Evolutionary conservation across 1,284 basidiomycete genomes (phyloP), one percentile per base, ranked within the genome.

Genomic region (Anthracocystis setariae): DNA sequence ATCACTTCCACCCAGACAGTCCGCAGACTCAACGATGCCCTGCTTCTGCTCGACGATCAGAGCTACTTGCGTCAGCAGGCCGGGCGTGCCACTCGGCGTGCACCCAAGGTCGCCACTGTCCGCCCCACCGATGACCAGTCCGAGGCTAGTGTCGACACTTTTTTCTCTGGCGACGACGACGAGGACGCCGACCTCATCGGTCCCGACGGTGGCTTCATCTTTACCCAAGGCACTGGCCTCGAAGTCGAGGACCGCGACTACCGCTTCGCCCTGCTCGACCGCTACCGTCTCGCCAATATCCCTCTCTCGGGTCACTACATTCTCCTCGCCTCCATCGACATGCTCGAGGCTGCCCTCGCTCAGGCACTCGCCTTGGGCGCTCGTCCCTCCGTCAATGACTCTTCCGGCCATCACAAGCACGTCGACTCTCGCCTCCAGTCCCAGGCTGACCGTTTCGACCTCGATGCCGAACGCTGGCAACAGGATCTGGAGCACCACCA

Each of bases 301-400:
- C 92, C 92, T 13, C 85, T 94, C 20, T 92, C 90, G 49, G 92
- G 92, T 17, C 92, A 93, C 80, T 93, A 94, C 78, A 88, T 92
- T 54, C 88, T 92, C 8, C 92, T 92, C 83, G 92, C 91, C 75
- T 88, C 91, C 27, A 87, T 93, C 77, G 92, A 93, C 81, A 89
- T 89, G 25, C 88, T 91, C 74, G 92, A 91, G 88, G 92, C 91
- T 1, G 86, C 91, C 17, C 86, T 94, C 15, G 90, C 92, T 0
- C 92, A 93, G 81, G 87, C 87, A 1, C 84, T 93, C 44, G 86
- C 86, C 8, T 85, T 87, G n/a, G 82, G 86, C 21, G 65, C 65
- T 21, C 55, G 63, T 23, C 69, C 70, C 12, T 59, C 66, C n/a
- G 56, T 73, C 56, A 54, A 73, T 38, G 58, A 71, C 66, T 60